phyloP scores from a whole-genome alignment of 768 basidiomycete genomes.

The Austroboletus eburneus region DNA sequence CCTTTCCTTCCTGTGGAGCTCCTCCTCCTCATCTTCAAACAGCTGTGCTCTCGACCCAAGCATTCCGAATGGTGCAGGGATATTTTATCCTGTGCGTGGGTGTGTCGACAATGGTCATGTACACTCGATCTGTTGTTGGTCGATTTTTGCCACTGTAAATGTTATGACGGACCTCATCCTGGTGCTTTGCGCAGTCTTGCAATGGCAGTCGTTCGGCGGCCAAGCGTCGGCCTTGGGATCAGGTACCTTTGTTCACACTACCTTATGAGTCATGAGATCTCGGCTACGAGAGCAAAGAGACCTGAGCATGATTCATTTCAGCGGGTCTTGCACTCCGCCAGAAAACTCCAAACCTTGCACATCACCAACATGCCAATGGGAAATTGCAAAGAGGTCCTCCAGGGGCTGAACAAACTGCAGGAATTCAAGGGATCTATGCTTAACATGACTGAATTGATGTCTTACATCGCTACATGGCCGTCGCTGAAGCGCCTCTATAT shows the following conservation, averaged over 20 bases:
- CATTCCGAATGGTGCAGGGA: conserved; percentile 2
- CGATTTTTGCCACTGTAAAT: conserved; percentile 2
- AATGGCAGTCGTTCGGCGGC: not conserved
- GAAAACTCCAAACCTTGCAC: not conserved
- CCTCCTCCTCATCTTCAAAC: conserved; percentile 8
- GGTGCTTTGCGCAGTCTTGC: conserved; percentile 5
- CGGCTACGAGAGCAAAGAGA: not conserved
- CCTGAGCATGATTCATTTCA: conserved; percentile 1
- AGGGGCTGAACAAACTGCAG: not conserved
- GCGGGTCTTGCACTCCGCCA: conserved; percentile 1
- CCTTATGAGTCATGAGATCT: not conserved
- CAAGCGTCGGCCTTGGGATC: conserved; percentile 6
- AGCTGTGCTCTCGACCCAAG: not conserved
- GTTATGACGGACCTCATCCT: not conserved
- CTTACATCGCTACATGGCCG: conserved; percentile 7
- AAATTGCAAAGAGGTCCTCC: not conserved
- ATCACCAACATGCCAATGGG: not conserved
- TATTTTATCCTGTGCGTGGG: conserved; percentile 5
- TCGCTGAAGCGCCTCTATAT: too few relatives aligned
- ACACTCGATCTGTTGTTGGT: conserved; percentile 5
- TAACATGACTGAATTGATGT: not conserved
- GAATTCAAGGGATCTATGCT: not conserved
- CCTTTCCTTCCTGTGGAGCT: conserved; percentile 1
- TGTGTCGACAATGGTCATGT: conserved; percentile 10
- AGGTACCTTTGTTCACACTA: conserved; percentile 7